Evolutionary conservation across 371 early-diverging fungal genomes (phyloP).

Genomic region (Haplosporangium sp.): DNA sequence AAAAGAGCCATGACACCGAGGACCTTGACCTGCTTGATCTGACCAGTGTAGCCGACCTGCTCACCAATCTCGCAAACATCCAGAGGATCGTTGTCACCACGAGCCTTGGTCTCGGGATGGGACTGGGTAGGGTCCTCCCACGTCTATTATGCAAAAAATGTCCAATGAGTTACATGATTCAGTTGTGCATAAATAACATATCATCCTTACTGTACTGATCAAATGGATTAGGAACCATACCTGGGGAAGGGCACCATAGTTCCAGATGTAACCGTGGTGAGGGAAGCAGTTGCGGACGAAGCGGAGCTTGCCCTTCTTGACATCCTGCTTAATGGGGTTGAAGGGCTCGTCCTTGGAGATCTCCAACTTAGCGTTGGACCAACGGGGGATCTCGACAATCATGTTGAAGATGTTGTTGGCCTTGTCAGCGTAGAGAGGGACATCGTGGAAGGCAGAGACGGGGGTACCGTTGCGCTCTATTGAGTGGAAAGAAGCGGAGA

Average conservation of each 20-base stretch:
- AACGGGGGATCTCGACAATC: conserved; percentile 99
- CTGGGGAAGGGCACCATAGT: conserved; percentile 99
- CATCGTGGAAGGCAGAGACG: conserved; percentile 99
- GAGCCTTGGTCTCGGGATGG: conserved; percentile 89
- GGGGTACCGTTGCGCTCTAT: conserved; percentile 75
- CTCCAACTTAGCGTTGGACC: conserved; percentile 99
- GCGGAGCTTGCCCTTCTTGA: conserved; percentile 98
- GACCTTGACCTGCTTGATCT: conserved; percentile 99
- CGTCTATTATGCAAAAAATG: conserved; percentile 69
- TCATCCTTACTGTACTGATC: background rate
- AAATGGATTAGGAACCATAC: conserved; percentile 45
- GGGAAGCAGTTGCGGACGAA: conserved; percentile 99
- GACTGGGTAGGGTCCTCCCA: conserved; percentile 97
- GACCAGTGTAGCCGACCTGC: conserved; percentile 88
- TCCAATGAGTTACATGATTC: background rate
- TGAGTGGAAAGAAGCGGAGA: background rate
- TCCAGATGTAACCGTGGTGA: conserved; percentile 99
- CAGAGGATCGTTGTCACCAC: conserved; percentile 98
- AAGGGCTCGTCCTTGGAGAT: conserved; percentile 92
- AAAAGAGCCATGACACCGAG: conserved; percentile 98
- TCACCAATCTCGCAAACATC: conserved; percentile 99
- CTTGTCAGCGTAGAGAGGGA: conserved; percentile 92
- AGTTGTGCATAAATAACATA: background rate
- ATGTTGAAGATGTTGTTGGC: conserved; percentile 93
- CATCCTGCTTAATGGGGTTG: conserved; percentile 99